Evolutionary conservation across 768 basidiomycete genomes (phyloP), one percentile per base, ranked within the genome.

Genomic region (Boletus eberwhitei): DNA sequence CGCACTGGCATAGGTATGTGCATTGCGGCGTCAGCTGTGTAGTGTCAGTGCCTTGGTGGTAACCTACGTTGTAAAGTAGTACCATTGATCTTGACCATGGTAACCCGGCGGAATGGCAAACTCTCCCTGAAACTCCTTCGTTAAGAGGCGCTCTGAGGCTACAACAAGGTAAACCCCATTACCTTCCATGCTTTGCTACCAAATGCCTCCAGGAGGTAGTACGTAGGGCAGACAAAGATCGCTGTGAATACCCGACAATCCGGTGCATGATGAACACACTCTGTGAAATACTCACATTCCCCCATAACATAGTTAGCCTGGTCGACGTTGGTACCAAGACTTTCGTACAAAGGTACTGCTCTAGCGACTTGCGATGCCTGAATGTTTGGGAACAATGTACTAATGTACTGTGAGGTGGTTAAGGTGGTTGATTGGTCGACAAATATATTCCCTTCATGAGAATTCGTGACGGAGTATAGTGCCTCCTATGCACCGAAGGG

Each of bases 161-260:
- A 12, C n/a, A 8, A 24, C 36, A n/a, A n/a, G 8, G 11, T 4
- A 11, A 55, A 2, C 0, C 7, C 2, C 1, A 7, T 17, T 14
- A 48, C 56, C 54, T 57, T 57, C 56, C 56, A 57, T 21, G 54
- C 36, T 11, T 26, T 39, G 8, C 24, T 29, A 16, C 42, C 37
- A 9, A 57, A 57, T 2, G 54, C 48, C 12, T 40, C 24, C 6
- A 57, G 31, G 11, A 57, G 34, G 34, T 50, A 57, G 21, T 57
- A 40, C 0, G 41, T 44, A n/a, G 54, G 56, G 8, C 54, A 57
- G 31, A 57, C 41, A 22, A 57, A 36, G 21, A 50, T 44, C 8
- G 56, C 56, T 57, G 32, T 35, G 21, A 17, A 24, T 11, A 4
- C 12, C 16, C 9, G 29, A 40, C 19, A 43, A 29, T 14, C 21